These are phyloP conservation scores for Mortierella sp. DNA, from an alignment of 371 early-diverging fungal genomes.

Conservation along the genomic window DNA sequence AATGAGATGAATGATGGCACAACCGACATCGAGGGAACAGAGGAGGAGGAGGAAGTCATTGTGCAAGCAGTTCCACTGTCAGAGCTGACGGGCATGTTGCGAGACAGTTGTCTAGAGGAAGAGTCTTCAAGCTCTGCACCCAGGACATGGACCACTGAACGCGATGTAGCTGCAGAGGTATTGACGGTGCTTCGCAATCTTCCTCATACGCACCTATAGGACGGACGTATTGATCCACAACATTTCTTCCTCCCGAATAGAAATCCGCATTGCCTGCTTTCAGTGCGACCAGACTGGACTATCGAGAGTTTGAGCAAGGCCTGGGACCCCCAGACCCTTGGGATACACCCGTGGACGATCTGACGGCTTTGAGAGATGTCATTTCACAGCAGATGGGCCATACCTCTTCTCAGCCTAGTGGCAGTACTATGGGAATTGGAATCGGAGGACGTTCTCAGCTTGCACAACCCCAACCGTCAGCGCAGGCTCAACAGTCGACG, in stretches of 20 bases:
- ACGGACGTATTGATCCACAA: too few relatives aligned
- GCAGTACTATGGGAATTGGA: too few relatives aligned
- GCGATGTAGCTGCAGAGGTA: slow-evolving; percentile 41
- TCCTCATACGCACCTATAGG: too few relatives aligned
- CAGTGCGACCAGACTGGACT: slow-evolving; percentile 59
- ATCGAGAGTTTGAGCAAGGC: slow-evolving; percentile 77
- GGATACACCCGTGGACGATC: slow-evolving; percentile 72
- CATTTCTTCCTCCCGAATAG: slow-evolving; percentile 16
- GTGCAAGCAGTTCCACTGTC: slow-evolving; percentile 47
- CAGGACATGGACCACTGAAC: slow-evolving; percentile 21
- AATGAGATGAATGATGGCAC: not conserved
- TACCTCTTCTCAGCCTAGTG: slow-evolving; percentile 10
- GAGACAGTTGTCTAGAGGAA: slow-evolving; percentile 36
- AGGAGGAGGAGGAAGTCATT: slow-evolving; percentile 46
- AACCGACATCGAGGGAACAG: not conserved
- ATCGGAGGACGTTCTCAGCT: slow-evolving; percentile 1
- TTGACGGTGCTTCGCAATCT: not conserved
- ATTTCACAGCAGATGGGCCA: slow-evolving; percentile 40
- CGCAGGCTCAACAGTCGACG: too few relatives aligned
- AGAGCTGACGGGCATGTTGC: slow-evolving; percentile 38
- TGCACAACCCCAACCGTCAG: slow-evolving; percentile 12
- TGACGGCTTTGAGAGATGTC: slow-evolving; percentile 55
- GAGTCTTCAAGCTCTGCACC: slow-evolving; percentile 28
- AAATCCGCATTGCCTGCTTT: slow-evolving; percentile 35
- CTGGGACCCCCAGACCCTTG: slow-evolving; percentile 80